Evolutionary conservation across 208 protist genomes (phyloP), one percentile per base, ranked within the genome.

Genomic region (Trypanosoma caninum): DNA sequence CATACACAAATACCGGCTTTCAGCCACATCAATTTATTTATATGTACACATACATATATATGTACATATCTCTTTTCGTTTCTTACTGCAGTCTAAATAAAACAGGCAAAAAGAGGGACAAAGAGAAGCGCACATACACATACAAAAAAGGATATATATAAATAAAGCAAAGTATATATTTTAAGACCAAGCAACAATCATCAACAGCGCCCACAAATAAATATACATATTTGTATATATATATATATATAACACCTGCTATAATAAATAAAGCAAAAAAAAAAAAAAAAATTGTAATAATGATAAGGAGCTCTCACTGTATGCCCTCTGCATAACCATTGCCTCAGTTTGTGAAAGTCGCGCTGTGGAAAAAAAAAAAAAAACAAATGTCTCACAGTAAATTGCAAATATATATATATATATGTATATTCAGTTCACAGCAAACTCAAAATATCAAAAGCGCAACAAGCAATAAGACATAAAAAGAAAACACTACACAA

Each of bases 191-290:
- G n/a, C n/a, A n/a, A n/a, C n/a, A n/a, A n/a, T n/a, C n/a, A n/a
- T n/a, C 38, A 68, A 13, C 63, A 6, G 28, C 34, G 31, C 44
- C 37, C 25, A 51, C 31, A 59, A 37, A 45, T 22, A 64, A 64
- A 40, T 40, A 40, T 40, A 40, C n/a, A 40, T 40, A 13, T 40
- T 8, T 40, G 35, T 40, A 13, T 40, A 8, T 40, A 13, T 40
- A n/a, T n/a, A n/a, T n/a, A n/a, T n/a, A 40, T 13, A 40, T 13
- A 62, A 63, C 63, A 62, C 10, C 30, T 45, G 25, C 48, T 14
- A 63, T 28, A 1, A 58, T 25, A 30, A 30, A 62, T 11, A 40
- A 52, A 27, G 30, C 18, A 52, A 51, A 27, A 34, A 61, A 22
- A 35, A 30, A 4, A 25, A 27, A 37, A 13, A 34, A 38, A 51